phyloP scores from a whole-genome alignment of 2,329 filamentous ascomycete species.

The Grosmannia huntii region DNA sequence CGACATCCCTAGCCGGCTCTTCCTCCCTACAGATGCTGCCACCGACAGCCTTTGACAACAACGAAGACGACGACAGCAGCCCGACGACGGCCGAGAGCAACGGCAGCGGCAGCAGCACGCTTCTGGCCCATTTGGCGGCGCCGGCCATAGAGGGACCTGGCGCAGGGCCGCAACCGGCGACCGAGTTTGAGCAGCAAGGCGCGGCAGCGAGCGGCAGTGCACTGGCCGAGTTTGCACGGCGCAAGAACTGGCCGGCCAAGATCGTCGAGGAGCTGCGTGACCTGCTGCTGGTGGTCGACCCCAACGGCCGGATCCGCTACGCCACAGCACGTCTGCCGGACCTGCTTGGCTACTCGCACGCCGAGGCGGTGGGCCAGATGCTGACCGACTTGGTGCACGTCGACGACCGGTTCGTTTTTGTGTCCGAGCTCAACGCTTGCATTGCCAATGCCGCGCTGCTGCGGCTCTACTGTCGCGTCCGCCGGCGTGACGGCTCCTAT shows the following conservation, averaged over 20 bases:
- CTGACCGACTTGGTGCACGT: slow-evolving; percentile 75
- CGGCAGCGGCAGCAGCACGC: background rate
- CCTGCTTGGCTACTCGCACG: slow-evolving; percentile 62
- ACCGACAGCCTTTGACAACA: background rate
- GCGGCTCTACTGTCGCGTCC: slow-evolving; percentile 79
- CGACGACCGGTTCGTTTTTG: slow-evolving; percentile 70
- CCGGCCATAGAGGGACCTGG: slow-evolving; percentile 21
- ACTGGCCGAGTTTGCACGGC: slow-evolving; percentile 46
- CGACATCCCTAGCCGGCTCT: background rate
- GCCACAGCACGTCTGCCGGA: slow-evolving; percentile 65
- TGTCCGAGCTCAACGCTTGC: slow-evolving; percentile 78
- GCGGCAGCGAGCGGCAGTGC: slow-evolving; percentile 26
- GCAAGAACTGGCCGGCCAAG: slow-evolving; percentile 71
- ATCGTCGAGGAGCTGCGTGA: slow-evolving; percentile 85
- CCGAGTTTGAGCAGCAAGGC: background rate
- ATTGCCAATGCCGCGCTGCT: slow-evolving; percentile 69
- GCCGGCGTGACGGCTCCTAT: slow-evolving; percentile 50
- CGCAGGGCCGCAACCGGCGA: slow-evolving; percentile 28
- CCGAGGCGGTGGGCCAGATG: slow-evolving; percentile 61
- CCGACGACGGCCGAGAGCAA: background rate
- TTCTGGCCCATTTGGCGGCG: too few species aligned
- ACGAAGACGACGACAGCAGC: background rate
- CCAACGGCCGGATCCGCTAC: slow-evolving; percentile 73
- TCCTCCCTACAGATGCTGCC: background rate
- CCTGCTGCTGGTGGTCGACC: slow-evolving; percentile 74